These are phyloP conservation scores for Mycena amicta DNA, from an alignment of 768 basidiomycete species.

Conservation along the genomic window DNA sequence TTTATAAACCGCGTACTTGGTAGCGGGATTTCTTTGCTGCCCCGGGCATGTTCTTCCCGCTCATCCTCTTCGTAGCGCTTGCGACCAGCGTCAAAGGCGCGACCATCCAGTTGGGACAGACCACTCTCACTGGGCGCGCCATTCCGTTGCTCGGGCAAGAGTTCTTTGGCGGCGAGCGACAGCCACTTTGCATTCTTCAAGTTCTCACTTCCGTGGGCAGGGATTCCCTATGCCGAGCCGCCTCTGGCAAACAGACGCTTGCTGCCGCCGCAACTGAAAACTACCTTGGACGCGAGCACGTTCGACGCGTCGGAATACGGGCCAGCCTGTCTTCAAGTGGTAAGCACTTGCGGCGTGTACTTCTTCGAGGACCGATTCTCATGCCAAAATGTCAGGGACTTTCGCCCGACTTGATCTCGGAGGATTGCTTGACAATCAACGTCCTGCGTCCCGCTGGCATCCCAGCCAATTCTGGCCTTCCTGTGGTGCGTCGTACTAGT, in stretches of 20 bases:
- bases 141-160: conserved; percentile 31
- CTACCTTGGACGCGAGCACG: conserved; percentile 31
- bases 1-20: no score
- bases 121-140: conserved; percentile 40
- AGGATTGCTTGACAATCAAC: conserved; percentile 65
- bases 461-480: conserved; percentile 30
- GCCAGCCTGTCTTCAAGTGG: conserved; percentile 51
- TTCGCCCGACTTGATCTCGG: conserved; percentile 43
- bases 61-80: no score
- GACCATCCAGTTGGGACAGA: no score
- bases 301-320: conserved; percentile 53
- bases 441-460: conserved; percentile 52
- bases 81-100: no score
- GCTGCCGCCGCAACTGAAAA: conserved; percentile 47
- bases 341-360: conserved; percentile 26
- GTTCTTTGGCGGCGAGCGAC: conserved; percentile 49
- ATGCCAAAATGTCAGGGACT: conserved; percentile 31
- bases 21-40: no score
- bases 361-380: background rate
- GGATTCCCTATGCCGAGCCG: conserved; percentile 59
- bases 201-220: conserved; percentile 24
- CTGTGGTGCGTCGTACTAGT: conserved; percentile 36
- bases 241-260: conserved; percentile 52
- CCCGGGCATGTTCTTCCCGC: no score
- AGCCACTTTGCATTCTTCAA: background rate